phyloP scores from a whole-genome alignment of 1,139 yeast species.

The Insectozyma bohioensis region DNA sequence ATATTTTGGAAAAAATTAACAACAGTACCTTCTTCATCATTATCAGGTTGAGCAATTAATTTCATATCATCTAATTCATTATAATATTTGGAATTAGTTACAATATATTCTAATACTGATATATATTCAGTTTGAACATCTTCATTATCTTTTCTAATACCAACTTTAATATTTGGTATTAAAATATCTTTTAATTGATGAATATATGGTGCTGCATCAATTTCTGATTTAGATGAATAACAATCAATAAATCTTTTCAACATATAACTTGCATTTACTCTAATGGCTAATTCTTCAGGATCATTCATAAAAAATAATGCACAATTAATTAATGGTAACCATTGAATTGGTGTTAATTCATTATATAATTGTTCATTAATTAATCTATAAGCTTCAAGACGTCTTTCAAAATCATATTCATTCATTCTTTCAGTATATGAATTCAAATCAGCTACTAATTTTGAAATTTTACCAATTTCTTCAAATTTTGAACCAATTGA shows the following conservation, averaged over 20 bases:
- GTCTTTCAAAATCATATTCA: slow-evolving; percentile 76
- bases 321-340: slow-evolving; percentile 78
- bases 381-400: slow-evolving; percentile 64
- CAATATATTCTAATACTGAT: slow-evolving; percentile 61
- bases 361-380: slow-evolving; percentile 59
- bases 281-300: slow-evolving; percentile 74
- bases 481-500: slow-evolving; percentile 57
- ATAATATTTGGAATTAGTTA: slow-evolving; percentile 49
- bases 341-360: slow-evolving; percentile 53
- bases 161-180: slow-evolving; percentile 66
- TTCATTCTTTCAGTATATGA: slow-evolving; percentile 67
- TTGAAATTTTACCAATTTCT: slow-evolving; percentile 46
- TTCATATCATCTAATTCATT: slow-evolving; percentile 67
- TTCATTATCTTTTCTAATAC: slow-evolving; percentile 64
- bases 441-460: slow-evolving; percentile 62
- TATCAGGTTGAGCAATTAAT: slow-evolving; percentile 33
- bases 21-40: slow-evolving; percentile 73
- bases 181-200: slow-evolving; percentile 53
- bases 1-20: slow-evolving; percentile 82
- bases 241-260: slow-evolving; percentile 68
- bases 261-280: slow-evolving; percentile 74
- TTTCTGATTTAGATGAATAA: slow-evolving; percentile 33
- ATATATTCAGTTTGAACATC: slow-evolving; percentile 72
- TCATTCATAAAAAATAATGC: slow-evolving; percentile 73
- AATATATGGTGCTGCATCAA: slow-evolving; percentile 37